Evolutionary conservation across 2,329 filamentous ascomycete genomes (phyloP).

Genomic region (Ceratocystiopsis brevicomis): DNA sequence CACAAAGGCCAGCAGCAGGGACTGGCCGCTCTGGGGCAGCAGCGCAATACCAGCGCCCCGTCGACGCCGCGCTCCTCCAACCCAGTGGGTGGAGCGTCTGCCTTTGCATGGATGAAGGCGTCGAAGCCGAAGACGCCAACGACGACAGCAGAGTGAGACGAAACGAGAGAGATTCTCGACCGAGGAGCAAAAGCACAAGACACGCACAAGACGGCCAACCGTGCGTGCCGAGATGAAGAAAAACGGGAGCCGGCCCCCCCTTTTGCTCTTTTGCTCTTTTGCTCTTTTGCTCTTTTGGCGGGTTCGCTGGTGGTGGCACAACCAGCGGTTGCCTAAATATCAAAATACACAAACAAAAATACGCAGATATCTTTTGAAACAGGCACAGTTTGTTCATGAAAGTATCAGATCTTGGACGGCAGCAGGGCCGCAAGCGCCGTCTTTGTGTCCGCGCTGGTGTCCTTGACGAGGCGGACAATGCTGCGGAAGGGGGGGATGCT

Average conservation of each 20-base stretch:
- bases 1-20: constrained; percentile 14
- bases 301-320: no score
- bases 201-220: no score
- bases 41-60: constrained; percentile 18
- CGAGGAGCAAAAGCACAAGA: no score
- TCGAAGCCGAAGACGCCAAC: constrained; percentile 25
- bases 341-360: constrained; percentile 11
- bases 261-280: no score
- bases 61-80: constrained; percentile 41
- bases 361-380: neutral
- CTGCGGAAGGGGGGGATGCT: constrained; percentile 50
- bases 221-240: no score
- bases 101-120: constrained; percentile 78
- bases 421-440: constrained; percentile 46
- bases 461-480: constrained; percentile 62
- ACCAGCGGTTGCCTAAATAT: constrained; percentile 4
- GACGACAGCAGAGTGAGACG: constrained; percentile 4
- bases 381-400: neutral
- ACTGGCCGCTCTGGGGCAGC: constrained; percentile 14
- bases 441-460: constrained; percentile 51
- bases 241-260: no score
- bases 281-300: neutral
- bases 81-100: constrained; percentile 78
- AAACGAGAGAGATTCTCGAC: no score
- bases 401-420: constrained; percentile 22